These are phyloP conservation scores for Falciphora oryzae DNA, from an alignment of 2,329 filamentous ascomycete genomes.

Conservation along the genomic window DNA sequence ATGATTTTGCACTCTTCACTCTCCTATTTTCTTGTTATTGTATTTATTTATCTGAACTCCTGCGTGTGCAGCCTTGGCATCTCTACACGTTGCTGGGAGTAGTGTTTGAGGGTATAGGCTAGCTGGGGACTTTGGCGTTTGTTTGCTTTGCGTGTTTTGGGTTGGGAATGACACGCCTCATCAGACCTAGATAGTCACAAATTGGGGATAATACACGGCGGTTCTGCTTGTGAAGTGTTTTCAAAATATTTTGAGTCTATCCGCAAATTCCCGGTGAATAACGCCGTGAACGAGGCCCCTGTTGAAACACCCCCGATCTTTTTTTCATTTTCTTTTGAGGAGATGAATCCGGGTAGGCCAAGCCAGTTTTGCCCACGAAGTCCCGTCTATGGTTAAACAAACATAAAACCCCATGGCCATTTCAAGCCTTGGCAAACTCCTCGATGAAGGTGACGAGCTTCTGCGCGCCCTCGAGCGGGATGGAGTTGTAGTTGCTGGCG, in stretches of 20 bases:
- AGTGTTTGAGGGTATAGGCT: background rate
- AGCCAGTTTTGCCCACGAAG: background rate
- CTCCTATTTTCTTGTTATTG: background rate
- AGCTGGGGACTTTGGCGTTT: background rate
- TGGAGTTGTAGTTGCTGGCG: conserved; percentile 84
- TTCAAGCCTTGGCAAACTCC: conserved; percentile 37
- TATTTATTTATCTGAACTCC: background rate
- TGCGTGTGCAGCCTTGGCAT: background rate
- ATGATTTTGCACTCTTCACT: background rate
- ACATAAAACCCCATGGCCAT: background rate
- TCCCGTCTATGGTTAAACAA: background rate
- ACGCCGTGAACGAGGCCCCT: background rate
- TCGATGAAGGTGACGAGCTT: conserved; percentile 61
- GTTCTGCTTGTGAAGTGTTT: background rate
- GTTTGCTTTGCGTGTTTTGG: background rate
- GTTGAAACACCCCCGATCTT: background rate
- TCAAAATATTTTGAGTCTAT: background rate
- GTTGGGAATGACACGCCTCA: background rate
- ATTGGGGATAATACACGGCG: background rate
- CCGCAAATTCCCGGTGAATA: background rate
- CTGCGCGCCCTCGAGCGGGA: conserved; percentile 60
- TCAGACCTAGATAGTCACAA: background rate
- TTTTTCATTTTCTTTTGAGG: background rate
- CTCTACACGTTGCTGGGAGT: too few relatives aligned
- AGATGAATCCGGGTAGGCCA: background rate